Base-by-base conservation (phyloP, 106 monocot genomes). In the Phalaenopsis equestris region DNA sequence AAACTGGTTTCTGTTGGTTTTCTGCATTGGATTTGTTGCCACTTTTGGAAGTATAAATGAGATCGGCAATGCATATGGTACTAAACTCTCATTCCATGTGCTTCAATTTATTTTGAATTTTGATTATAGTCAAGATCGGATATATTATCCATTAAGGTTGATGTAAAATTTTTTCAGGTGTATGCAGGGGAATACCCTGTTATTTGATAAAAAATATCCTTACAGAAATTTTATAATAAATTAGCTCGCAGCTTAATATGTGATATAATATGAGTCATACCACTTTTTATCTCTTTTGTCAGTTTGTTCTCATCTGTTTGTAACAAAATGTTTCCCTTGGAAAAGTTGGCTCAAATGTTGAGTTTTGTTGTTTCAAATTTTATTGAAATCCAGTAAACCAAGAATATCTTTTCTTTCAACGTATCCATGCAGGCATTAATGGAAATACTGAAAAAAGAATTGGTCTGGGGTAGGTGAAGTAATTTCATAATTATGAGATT, bases 51-150 rank as follows among this genome's bases (percentile, higher is more conserved):
- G 91, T 84, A 94, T 93, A 74, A 87, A 87, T 82, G 94, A 99
- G 82, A 89, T 99, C 68, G 98, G 94, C 61, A 99, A 94, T 90
- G 98, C 98, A 84, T 99, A 99, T 78, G 98, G 98, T 97, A 88
- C 48, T 16, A 41, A 78, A 64, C 41, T 42, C 8, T 14, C 8
- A 11, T 76, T 14, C 2, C 5, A 6, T 46, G 16, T 52, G 12
- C 76, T 30, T 76, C 30, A 24, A 5, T 76, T 76, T 76, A 8
- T 23, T 30, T 18, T 76, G 49, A 76, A 19, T 10, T 49, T 18
- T 76, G 49, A 76, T 76, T 16, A 76, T 49, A 10, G 49, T 70
- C 39, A 4, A 38, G 39, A 70, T n/a, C 9, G 14, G 70, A 12
- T 70, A 70, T 30, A 36, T 10, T 68, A 67, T 68, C 68, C 6